Evolutionary conservation across 2,329 filamentous ascomycete species (phyloP).

Genomic region (Cadophora luteo-olivacea): DNA sequence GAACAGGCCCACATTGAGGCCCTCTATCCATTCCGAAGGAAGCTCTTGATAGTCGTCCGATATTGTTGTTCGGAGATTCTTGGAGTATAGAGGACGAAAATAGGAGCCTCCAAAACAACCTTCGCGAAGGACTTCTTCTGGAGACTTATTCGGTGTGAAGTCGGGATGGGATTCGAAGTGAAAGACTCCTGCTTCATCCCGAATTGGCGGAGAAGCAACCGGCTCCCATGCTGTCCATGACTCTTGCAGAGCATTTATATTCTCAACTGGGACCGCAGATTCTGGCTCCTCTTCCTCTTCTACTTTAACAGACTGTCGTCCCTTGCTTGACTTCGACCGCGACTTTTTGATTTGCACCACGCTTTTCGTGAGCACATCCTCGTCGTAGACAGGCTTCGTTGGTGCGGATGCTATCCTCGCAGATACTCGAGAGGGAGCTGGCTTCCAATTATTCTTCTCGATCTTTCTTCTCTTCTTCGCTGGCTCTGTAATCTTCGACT

Average conservation of each 20-base stretch:
- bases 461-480: slow-evolving; percentile 22
- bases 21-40: slow-evolving; percentile 10
- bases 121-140: slow-evolving; percentile 26
- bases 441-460: background rate
- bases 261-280: background rate
- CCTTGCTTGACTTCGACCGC: background rate
- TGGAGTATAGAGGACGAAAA: slow-evolving; percentile 24
- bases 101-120: slow-evolving; percentile 27
- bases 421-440: slow-evolving; percentile 17
- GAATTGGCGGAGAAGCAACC: slow-evolving; percentile 15
- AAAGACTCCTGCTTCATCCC: slow-evolving; percentile 24
- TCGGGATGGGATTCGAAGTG: slow-evolving; percentile 22
- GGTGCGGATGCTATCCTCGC: slow-evolving; percentile 21
- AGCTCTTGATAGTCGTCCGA: slow-evolving; percentile 17
- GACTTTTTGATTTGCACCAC: background rate
- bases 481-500: background rate
- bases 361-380: background rate
- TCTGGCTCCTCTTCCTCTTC: slow-evolving; percentile 1
- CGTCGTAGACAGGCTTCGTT: slow-evolving; percentile 18
- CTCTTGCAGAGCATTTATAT: slow-evolving; percentile 14
- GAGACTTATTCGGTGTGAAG: slow-evolving; percentile 26
- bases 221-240: slow-evolving; percentile 22
- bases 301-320: slow-evolving; percentile 5
- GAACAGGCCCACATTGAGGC: slow-evolving; percentile 13
- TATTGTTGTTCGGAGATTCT: slow-evolving; percentile 33